These are phyloP conservation scores for Candida maltosa DNA, from an alignment of 805 yeast genomes.

Conservation along the genomic window DNA sequence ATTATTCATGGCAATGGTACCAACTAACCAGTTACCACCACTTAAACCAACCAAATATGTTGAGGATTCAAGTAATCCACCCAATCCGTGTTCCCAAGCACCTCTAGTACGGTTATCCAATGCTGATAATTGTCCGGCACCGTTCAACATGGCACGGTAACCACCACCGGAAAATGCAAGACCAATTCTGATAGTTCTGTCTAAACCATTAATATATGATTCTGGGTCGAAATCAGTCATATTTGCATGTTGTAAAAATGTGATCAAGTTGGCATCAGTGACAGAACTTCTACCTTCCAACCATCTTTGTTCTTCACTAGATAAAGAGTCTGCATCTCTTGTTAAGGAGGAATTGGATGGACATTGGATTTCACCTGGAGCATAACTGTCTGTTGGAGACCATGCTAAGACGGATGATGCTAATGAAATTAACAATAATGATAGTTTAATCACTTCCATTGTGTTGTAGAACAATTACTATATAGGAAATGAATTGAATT, in stretches of 20 bases:
- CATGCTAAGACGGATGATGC: slow-evolving; percentile 21
- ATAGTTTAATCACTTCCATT: too few species aligned
- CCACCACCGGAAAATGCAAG: slow-evolving; percentile 38
- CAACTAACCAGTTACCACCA: slow-evolving; percentile 42
- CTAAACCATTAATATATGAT: slow-evolving; percentile 26
- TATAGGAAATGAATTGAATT: not conserved
- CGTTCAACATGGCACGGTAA: slow-evolving; percentile 37
- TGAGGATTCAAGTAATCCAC: slow-evolving; percentile 38
- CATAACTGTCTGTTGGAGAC: slow-evolving; percentile 59
- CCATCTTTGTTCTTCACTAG: slow-evolving; percentile 52
- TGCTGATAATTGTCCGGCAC: slow-evolving; percentile 42
- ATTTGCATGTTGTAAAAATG: slow-evolving; percentile 44
- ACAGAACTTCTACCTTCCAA: slow-evolving; percentile 42
- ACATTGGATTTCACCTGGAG: slow-evolving; percentile 59
- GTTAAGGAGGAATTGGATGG: slow-evolving; percentile 34
- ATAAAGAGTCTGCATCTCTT: slow-evolving; percentile 48
- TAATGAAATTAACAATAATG: not conserved
- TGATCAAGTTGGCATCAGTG: slow-evolving; percentile 43
- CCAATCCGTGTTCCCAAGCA: slow-evolving; percentile 27
- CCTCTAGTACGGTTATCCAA: slow-evolving; percentile 33
- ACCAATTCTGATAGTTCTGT: slow-evolving; percentile 30
- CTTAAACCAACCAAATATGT: slow-evolving; percentile 38
- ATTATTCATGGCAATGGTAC: slow-evolving; percentile 33
- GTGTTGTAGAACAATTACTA: too few species aligned
- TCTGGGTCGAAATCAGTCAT: slow-evolving; percentile 47